Conservation (phyloP, 768 basidiomycete species). For the Boletales sp. region DNA sequence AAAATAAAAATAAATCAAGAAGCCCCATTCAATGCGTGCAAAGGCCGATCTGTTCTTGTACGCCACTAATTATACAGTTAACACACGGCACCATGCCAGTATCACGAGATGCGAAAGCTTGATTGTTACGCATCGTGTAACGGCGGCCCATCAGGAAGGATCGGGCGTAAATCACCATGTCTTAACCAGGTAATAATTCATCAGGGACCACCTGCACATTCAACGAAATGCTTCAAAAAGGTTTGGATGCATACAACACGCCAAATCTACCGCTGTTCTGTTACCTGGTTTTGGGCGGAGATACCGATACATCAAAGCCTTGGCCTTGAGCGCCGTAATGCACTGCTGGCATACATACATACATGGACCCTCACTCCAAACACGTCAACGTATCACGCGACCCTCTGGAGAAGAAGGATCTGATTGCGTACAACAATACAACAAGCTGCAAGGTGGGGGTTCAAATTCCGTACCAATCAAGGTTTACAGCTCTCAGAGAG, state of each 20-base stretch:
- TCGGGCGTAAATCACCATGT: slow-evolving; percentile 18
- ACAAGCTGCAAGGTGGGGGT: slow-evolving; percentile 18
- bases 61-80: slow-evolving; percentile 13
- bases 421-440: slow-evolving; percentile 27
- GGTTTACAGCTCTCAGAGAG: slow-evolving; percentile 17
- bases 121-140: slow-evolving; percentile 1
- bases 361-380: slow-evolving; percentile 24
- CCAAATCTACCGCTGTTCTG: slow-evolving; percentile 1
- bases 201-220: background rate
- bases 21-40: slow-evolving; percentile 9
- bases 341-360: slow-evolving; percentile 24
- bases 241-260: background rate
- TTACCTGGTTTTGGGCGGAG: slow-evolving; percentile 19
- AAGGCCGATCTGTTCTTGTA: slow-evolving; percentile 18
- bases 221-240: slow-evolving; percentile 4
- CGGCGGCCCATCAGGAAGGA: slow-evolving; percentile 20
- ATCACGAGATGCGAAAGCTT: slow-evolving; percentile 15
- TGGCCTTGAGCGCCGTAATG: slow-evolving; percentile 24
- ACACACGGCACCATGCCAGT: slow-evolving; percentile 6
- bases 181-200: slow-evolving; percentile 12
- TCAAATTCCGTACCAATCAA: slow-evolving; percentile 23
- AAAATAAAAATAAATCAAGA: slow-evolving; percentile 1
- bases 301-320: slow-evolving; percentile 10
- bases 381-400: slow-evolving; percentile 27
- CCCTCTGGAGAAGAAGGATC: slow-evolving; percentile 13